phyloP scores from a whole-genome alignment of 352 stramenopile genomes.

The Lagenidium giganteum region DNA sequence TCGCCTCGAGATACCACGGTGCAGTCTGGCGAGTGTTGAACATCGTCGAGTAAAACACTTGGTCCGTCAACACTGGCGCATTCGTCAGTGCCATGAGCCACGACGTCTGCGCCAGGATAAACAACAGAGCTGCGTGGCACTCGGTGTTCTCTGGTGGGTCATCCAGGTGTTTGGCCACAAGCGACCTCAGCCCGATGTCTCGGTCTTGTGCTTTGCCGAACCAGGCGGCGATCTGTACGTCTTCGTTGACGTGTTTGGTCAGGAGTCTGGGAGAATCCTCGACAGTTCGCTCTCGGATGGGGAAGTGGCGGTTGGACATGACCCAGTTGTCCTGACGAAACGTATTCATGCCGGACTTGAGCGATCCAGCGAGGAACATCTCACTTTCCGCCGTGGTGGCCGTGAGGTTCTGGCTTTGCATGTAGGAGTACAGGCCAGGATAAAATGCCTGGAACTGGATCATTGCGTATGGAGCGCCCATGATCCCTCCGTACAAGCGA shows the following conservation, averaged over 20 bases:
- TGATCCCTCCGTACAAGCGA: background rate
- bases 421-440: no score
- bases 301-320: background rate
- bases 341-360: background rate
- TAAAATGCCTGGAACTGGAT: background rate
- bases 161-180: no score
- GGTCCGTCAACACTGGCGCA: background rate
- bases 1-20: background rate
- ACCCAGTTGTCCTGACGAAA: background rate
- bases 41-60: background rate
- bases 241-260: no score
- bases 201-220: no score
- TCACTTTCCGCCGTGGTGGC: no score
- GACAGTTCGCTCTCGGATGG: no score
- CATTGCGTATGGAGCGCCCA: background rate
- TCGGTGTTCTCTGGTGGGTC: no score
- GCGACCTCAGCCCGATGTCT: no score
- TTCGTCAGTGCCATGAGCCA: slow-evolving; percentile 1
- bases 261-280: no score
- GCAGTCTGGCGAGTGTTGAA: background rate
- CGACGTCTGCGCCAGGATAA: background rate
- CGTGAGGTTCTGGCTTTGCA: no score
- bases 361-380: background rate
- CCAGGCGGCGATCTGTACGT: no score
- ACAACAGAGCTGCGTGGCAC: no score